These are phyloP conservation scores for Zangia roseola DNA, from an alignment of 768 basidiomycete genomes.

Conservation along the genomic window DNA sequence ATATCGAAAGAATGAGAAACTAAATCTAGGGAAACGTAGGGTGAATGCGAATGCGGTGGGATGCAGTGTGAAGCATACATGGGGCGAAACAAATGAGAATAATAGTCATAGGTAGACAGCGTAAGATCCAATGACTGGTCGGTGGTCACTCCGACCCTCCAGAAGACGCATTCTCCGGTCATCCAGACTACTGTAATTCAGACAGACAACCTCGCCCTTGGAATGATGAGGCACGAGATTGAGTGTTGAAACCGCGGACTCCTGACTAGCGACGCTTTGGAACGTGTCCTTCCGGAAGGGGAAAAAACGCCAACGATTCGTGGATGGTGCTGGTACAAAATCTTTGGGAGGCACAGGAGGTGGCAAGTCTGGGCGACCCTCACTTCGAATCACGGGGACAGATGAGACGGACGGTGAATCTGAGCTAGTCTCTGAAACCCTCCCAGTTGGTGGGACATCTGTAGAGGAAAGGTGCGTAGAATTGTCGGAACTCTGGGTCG, in stretches of 20 bases:
- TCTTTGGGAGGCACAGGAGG: conserved; percentile 32
- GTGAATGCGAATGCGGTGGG: conserved; percentile 4
- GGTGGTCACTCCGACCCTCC: conserved; percentile 79
- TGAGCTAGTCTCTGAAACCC: conserved; percentile 5
- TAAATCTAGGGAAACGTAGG: conserved; percentile 1
- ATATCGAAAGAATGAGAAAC: conserved; percentile 12
- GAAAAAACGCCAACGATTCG: conserved; percentile 50
- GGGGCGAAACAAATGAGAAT: background rate
- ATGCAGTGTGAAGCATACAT: conserved; percentile 8
- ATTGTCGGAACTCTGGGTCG: conserved; percentile 10
- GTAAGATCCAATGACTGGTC: conserved; percentile 82
- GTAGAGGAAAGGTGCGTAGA: conserved; percentile 17
- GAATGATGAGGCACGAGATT: conserved; percentile 32
- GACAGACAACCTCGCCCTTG: conserved; percentile 71
- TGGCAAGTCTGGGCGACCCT: conserved; percentile 22
- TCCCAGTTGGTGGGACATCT: conserved; percentile 5
- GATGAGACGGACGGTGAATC: conserved; percentile 15
- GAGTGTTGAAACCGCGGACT: conserved; percentile 20
- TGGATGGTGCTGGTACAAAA: conserved; percentile 18
- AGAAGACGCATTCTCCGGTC: conserved; percentile 73
- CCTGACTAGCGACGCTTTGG: conserved; percentile 28
- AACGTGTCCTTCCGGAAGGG: conserved; percentile 44
- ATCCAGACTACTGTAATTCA: conserved; percentile 71
- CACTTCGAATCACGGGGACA: conserved; percentile 5
- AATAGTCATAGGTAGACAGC: conserved; percentile 56